A percentile compares a stretch with the other conserved stretches of the same genome.
Conservation (phyloP, 2,329 filamentous ascomycete genomes). For the Cladosporium sp. region DNA sequence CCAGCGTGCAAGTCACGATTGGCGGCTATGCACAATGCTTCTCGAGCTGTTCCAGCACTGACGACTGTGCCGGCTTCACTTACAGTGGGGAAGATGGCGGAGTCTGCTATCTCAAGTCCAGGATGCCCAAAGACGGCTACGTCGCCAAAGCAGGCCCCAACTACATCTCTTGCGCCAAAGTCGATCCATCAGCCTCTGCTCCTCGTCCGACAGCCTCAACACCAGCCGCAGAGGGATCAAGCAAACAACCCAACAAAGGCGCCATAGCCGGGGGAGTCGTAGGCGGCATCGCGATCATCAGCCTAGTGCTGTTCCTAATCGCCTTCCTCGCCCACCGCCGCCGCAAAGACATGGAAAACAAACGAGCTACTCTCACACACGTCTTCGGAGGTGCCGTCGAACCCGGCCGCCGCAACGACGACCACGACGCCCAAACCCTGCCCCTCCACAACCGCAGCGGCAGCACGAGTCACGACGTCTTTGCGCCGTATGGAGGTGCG, state of each 20-base stretch:
- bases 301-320: constrained; percentile 18
- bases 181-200: constrained; percentile 18
- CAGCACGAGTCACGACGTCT: constrained; percentile 25
- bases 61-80: constrained; percentile 26
- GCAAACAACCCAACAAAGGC: constrained; percentile 11
- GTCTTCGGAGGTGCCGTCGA: constrained; percentile 17
- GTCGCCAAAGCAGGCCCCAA: constrained; percentile 19
- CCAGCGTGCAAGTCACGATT: constrained; percentile 18
- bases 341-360: constrained; percentile 22
- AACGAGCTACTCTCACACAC: constrained; percentile 17
- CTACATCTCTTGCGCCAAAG: constrained; percentile 24
- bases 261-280: constrained; percentile 22
- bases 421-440: constrained; percentile 7
- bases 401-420: constrained; percentile 6
- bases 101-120: constrained; percentile 25
- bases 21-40: constrained; percentile 30
- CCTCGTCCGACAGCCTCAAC: neutral
- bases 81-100: constrained; percentile 25
- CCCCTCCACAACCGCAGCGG: constrained; percentile 19
- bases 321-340: constrained; percentile 16
- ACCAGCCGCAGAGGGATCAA: neutral
- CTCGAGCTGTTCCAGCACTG: constrained; percentile 22
- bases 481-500: constrained; percentile 28
- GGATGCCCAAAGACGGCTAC: constrained; percentile 17
- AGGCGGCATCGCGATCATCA: constrained; percentile 17